Conservation (phyloP, 495 filamentous ascomycete species). For the Podospora comata region DNA sequence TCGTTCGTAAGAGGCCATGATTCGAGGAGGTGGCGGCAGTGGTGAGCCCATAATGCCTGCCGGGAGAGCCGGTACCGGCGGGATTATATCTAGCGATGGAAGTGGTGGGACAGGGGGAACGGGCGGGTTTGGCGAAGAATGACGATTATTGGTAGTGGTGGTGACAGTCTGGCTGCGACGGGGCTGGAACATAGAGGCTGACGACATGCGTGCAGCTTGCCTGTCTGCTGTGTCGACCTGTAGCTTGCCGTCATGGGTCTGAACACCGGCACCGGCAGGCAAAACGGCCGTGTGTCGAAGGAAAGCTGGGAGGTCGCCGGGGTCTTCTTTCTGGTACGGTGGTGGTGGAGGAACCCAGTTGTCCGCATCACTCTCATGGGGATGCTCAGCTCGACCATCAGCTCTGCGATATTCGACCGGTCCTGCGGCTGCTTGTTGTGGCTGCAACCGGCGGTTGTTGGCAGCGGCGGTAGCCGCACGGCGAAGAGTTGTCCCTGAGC, state of each 20-base stretch:
- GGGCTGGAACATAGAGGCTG: slow-evolving; percentile 19
- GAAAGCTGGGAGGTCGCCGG: slow-evolving; percentile 51
- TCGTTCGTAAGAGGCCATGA: slow-evolving; percentile 17
- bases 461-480: slow-evolving; percentile 78
- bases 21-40: slow-evolving; percentile 14
- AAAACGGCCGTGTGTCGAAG: slow-evolving; percentile 40
- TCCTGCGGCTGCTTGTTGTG: slow-evolving; percentile 40
- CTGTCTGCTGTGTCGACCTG: not conserved
- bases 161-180: slow-evolving; percentile 23
- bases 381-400: slow-evolving; percentile 64
- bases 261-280: slow-evolving; percentile 24
- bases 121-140: slow-evolving; percentile 21
- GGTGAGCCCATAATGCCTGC: not conserved
- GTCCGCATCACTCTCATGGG: slow-evolving; percentile 86
- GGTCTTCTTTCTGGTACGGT: slow-evolving; percentile 71
- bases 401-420: slow-evolving; percentile 52
- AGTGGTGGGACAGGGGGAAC: slow-evolving; percentile 27
- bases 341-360: slow-evolving; percentile 94
- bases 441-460: slow-evolving; percentile 61
- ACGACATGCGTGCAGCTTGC: slow-evolving; percentile 15
- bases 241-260: not conserved
- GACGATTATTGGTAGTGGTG: slow-evolving; percentile 7
- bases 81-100: slow-evolving; percentile 22
- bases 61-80: slow-evolving; percentile 25
- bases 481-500: slow-evolving; percentile 69